phyloP scores from a whole-genome alignment of 108 stramenopile genomes.

The Pseudonitzschia multistriata region DNA sequence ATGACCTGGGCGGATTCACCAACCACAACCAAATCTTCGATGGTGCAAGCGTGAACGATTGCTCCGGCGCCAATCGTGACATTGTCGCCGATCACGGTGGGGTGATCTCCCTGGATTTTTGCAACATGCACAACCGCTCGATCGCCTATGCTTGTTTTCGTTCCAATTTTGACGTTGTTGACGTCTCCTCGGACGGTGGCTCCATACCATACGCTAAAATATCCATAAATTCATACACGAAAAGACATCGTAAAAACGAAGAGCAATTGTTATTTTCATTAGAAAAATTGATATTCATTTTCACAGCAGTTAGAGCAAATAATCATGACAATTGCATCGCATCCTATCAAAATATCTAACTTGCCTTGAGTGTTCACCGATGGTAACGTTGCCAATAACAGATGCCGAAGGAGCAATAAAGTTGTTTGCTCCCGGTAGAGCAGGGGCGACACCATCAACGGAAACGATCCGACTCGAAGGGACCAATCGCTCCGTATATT shows the following conservation, averaged over 20 bases:
- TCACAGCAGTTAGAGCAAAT: too few species aligned
- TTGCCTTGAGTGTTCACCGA: constrained; percentile 65
- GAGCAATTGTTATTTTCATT: constrained; percentile 1
- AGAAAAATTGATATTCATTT: background rate
- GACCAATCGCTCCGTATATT: constrained; percentile 79
- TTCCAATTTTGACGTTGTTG: constrained; percentile 77
- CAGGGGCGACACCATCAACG: constrained; percentile 76
- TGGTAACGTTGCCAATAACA: constrained; percentile 78
- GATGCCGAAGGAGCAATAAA: constrained; percentile 82
- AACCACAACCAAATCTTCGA: constrained; percentile 73
- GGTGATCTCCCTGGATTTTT: constrained; percentile 87
- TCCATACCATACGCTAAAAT: constrained; percentile 81
- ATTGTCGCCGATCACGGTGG: constrained; percentile 84
- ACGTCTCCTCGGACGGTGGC: constrained; percentile 86
- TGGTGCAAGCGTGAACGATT: constrained; percentile 88
- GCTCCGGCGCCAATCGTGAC: constrained; percentile 84
- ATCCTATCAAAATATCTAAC: background rate
- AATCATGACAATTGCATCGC: background rate
- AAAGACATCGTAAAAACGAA: background rate
- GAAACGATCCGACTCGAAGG: constrained; percentile 88
- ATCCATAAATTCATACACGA: constrained; percentile 4
- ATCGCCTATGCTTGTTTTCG: constrained; percentile 82
- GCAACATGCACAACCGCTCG: constrained; percentile 94
- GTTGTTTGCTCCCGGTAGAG: constrained; percentile 54
- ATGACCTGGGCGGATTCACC: constrained; percentile 88